A percentile compares a stretch with the other conserved stretches of the same genome.
These are phyloP conservation scores for Fusarium devonianum DNA, from an alignment of 2,329 filamentous ascomycete species.

Conservation along the genomic window DNA sequence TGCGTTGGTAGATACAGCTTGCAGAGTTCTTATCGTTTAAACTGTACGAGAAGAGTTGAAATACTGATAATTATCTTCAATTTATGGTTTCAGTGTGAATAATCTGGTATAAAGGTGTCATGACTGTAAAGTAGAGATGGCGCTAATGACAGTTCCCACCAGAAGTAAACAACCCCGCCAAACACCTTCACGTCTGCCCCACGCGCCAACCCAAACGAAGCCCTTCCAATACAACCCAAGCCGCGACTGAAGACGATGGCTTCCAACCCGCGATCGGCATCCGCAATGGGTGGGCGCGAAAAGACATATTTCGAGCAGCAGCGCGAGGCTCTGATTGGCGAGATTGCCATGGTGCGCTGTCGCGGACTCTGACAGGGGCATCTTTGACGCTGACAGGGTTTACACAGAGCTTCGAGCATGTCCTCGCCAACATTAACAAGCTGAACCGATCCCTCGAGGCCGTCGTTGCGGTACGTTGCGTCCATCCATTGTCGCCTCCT, in stretches of 20 bases:
- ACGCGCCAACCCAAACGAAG: constrained; percentile 14
- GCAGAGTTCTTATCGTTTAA: background rate
- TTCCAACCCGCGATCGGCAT: constrained; percentile 42
- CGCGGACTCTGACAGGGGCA: background rate
- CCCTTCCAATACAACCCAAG: constrained; percentile 2
- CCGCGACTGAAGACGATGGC: constrained; percentile 40
- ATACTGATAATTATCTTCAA: background rate
- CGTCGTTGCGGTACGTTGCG: constrained; percentile 76
- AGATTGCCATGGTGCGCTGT: constrained; percentile 71
- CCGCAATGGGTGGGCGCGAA: constrained; percentile 43
- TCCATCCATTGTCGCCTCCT: no score
- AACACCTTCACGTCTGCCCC: constrained; percentile 9
- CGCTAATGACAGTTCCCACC: background rate
- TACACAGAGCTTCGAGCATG: constrained; percentile 79
- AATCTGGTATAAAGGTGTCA: background rate
- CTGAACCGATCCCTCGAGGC: constrained; percentile 91
- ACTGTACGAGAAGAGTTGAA: background rate
- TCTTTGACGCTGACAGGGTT: background rate
- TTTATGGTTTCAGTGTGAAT: no score
- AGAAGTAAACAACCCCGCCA: constrained; percentile 33
- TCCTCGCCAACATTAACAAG: constrained; percentile 95
- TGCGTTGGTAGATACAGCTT: background rate
- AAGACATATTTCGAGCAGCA: constrained; percentile 80
- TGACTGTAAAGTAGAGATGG: background rate
- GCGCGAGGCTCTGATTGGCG: constrained; percentile 72